A percentile compares a stretch with the other conserved stretches of the same genome.
These are phyloP conservation scores for Claviceps lovelessii DNA, from an alignment of 2,329 filamentous ascomycete species.

Conservation along the genomic window DNA sequence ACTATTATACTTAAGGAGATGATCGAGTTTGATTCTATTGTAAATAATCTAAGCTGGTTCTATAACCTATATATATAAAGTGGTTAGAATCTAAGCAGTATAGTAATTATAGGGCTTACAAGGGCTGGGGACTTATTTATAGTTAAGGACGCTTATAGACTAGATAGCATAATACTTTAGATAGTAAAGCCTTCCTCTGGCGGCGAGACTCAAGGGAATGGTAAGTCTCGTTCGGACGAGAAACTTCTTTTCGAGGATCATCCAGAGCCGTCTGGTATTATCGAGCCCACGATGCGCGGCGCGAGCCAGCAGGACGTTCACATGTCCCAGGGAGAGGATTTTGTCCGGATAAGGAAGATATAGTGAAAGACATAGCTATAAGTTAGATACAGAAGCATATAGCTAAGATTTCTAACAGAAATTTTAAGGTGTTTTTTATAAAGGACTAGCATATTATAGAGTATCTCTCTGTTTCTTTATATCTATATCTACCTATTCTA, in stretches of 20 bases:
- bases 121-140: conserved; percentile 23
- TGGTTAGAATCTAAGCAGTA: conserved; percentile 36
- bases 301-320: too few relatives aligned
- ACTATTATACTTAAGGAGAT: conserved; percentile 22
- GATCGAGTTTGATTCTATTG: conserved; percentile 27
- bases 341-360: too few relatives aligned
- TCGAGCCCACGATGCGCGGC: too few relatives aligned
- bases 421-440: too few relatives aligned
- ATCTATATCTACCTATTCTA: too few relatives aligned
- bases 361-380: too few relatives aligned
- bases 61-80: conserved; percentile 32
- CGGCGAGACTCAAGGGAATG: neutral
- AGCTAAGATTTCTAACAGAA: too few relatives aligned
- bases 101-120: conserved; percentile 34
- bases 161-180: conserved; percentile 34
- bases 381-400: too few relatives aligned
- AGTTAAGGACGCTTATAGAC: conserved; percentile 19
- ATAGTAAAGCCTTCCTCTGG: conserved; percentile 11
- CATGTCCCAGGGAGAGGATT: too few relatives aligned
- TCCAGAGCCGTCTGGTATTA: too few relatives aligned
- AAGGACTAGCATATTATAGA: too few relatives aligned
- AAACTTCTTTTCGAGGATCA: conserved; percentile 44
- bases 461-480: too few relatives aligned
- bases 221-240: conserved; percentile 24
- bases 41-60: conserved; percentile 48